Evolutionary conservation across 2,329 filamentous ascomycete species (phyloP), one percentile per base, ranked within the genome.

Genomic region (Colletotrichum caudatum): DNA sequence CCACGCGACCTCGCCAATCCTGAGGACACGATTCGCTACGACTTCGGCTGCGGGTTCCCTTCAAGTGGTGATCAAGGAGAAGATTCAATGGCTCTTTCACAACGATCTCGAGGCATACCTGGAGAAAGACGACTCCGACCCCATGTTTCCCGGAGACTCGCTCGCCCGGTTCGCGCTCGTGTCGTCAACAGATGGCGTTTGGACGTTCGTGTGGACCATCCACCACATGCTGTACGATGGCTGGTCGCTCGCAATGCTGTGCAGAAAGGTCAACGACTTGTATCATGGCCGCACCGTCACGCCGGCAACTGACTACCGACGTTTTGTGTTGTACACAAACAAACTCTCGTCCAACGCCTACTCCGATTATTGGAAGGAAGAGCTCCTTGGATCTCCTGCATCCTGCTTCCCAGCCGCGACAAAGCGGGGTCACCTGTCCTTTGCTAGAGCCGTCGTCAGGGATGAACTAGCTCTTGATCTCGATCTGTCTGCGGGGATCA

Each of bases 1-100:
- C 3, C 66, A 76, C 5, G 46, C 69, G 12, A 37, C 53, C 4
- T 75, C 73, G 14, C 56, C 72, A 1, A 75, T 73, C n/a, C 23
- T 77, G 6, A 72, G 76, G n/a, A 76, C 76, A 1, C 67, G 76
- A 18, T 74, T 77, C 18, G 60, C 76, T 2, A 68, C 59, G 1
- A 71, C 69, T 1, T 48, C 69, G 12, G 41, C 64, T 12, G 69
- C 64, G 0, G 69, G 69, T 4, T 71, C 63, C 20, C 63, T 96
- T 91, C 20, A 96, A 84, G 46, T 91, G 4, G 58, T 73, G 2
- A 29, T 71, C 12, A 41, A 29, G 0, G 58, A 46, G 33, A 33
- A 7, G 5, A 48, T 71, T 3, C 44, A 53, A 3, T 73, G 71
- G 71, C 51, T 48, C 8, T 23, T 33, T 11, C 57, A 64, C 37